A percentile compares a stretch with the other conserved stretches of the same genome.
These are phyloP conservation scores for Malassezia furfur DNA, from an alignment of 1,284 basidiomycete species.

Conservation along the genomic window DNA sequence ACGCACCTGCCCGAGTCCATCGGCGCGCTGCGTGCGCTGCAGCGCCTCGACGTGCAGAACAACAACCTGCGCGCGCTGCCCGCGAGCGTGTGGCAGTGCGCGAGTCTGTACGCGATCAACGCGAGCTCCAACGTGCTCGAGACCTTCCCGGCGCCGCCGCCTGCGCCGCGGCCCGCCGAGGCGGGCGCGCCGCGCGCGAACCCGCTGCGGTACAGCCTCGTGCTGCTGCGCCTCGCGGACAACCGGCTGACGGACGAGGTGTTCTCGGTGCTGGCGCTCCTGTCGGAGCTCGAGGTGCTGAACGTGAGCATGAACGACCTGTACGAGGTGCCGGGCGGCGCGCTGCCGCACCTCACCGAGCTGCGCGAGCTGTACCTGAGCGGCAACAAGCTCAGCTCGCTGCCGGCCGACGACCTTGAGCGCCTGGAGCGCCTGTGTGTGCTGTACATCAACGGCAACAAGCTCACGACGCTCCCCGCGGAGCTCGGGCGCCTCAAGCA, in stretches of 20 bases:
- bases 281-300: conserved; percentile 55
- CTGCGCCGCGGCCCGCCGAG: not conserved
- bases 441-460: conserved; percentile 88
- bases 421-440: conserved; percentile 35
- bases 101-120: conserved; percentile 66
- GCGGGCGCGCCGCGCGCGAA: not conserved
- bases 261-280: conserved; percentile 67
- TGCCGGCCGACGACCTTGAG: conserved; percentile 60
- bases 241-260: conserved; percentile 77
- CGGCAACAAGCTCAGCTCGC: conserved; percentile 79
- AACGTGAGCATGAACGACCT: conserved; percentile 95
- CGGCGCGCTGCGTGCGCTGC: conserved; percentile 67
- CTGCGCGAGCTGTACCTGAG: conserved; percentile 84
- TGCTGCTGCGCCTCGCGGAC: conserved; percentile 76
- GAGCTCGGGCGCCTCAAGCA: conserved; percentile 76
- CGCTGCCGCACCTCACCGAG: conserved; percentile 61
- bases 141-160: conserved; percentile 59
- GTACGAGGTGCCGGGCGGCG: conserved; percentile 64
- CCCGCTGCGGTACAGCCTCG: conserved; percentile 64
- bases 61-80: conserved; percentile 78
- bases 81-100: conserved; percentile 71
- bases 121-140: conserved; percentile 78
- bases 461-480: conserved; percentile 78
- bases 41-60: conserved; percentile 74
- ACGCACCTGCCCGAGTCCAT: conserved; percentile 67